Conservation (phyloP, 371 early-diverging fungal genomes). For the Mortierella sp. region DNA sequence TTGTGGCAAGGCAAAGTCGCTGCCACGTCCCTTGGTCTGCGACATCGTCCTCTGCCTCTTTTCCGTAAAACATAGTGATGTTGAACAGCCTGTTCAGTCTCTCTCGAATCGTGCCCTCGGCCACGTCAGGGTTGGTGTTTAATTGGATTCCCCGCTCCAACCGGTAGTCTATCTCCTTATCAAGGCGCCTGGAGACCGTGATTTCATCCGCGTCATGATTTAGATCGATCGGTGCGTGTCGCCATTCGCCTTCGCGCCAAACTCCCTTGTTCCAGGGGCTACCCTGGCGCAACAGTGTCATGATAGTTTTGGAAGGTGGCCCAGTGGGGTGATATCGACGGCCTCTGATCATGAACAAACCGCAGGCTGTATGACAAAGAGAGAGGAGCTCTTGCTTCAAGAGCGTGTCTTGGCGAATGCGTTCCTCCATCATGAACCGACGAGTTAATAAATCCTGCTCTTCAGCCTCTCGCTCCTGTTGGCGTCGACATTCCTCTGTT, state of each 20-base stretch:
- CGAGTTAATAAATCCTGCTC: neutral
- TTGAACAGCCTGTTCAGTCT: neutral
- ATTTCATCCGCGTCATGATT: constrained; percentile 19
- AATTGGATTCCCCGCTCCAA: neutral
- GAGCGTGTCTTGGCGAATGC: constrained; percentile 12
- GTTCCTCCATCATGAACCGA: constrained; percentile 19
- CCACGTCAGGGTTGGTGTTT: neutral
- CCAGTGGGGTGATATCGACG: neutral
- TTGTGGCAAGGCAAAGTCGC: constrained; percentile 19
- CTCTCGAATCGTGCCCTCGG: neutral
- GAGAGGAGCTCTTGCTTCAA: constrained; percentile 16
- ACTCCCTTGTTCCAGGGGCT: constrained; percentile 32
- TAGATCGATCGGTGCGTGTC: constrained; percentile 16
- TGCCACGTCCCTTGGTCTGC: constrained; percentile 27
- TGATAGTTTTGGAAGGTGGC: constrained; percentile 8
- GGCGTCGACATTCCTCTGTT: neutral
- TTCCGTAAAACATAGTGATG: neutral
- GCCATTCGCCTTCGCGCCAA: constrained; percentile 41
- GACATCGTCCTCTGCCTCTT: constrained; percentile 3
- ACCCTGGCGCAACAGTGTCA: constrained; percentile 22
- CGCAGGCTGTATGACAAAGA: constrained; percentile 37
- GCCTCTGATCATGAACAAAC: constrained; percentile 10
- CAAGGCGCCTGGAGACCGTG: neutral
- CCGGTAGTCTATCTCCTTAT: neutral
- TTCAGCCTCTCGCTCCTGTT: neutral